Conservation (phyloP, 352 stramenopile species). For the Phytophthora sansomeana region DNA sequence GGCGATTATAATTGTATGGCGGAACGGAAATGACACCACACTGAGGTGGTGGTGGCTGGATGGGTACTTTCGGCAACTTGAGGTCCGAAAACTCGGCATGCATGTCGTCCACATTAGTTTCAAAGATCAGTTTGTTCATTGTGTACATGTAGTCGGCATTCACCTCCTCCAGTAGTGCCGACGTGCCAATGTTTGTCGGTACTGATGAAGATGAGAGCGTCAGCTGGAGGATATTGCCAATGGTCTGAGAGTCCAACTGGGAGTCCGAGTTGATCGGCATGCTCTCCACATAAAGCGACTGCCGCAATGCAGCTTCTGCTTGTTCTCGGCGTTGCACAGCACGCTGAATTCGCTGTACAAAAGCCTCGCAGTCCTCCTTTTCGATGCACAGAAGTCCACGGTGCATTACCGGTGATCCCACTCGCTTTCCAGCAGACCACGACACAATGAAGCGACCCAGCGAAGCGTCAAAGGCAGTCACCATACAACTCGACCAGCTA, state of each 20-base stretch:
- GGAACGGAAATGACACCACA: conserved; percentile 64
- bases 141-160: conserved; percentile 92
- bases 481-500: conserved; percentile 81
- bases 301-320: conserved; percentile 69
- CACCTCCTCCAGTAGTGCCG: conserved; percentile 87
- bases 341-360: conserved; percentile 50
- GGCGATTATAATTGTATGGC: conserved; percentile 75
- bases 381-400: conserved; percentile 72
- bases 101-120: conserved; percentile 75
- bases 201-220: conserved; percentile 69
- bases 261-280: conserved; percentile 78
- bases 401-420: conserved; percentile 73
- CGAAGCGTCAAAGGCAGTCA: conserved; percentile 66
- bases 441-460: conserved; percentile 71
- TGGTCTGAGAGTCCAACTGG: conserved; percentile 72
- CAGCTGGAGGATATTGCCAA: conserved; percentile 78
- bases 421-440: conserved; percentile 77
- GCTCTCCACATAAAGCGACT: conserved; percentile 74
- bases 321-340: conserved; percentile 58
- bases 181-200: conserved; percentile 60
- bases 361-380: conserved; percentile 53
- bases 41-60: conserved; percentile 38
- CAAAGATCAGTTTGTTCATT: conserved; percentile 95
- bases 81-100: conserved; percentile 64
- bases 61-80: conserved; percentile 40